Base-by-base conservation (phyloP, 208 protist species). In the Trypanosoma platydactyli region DNA sequence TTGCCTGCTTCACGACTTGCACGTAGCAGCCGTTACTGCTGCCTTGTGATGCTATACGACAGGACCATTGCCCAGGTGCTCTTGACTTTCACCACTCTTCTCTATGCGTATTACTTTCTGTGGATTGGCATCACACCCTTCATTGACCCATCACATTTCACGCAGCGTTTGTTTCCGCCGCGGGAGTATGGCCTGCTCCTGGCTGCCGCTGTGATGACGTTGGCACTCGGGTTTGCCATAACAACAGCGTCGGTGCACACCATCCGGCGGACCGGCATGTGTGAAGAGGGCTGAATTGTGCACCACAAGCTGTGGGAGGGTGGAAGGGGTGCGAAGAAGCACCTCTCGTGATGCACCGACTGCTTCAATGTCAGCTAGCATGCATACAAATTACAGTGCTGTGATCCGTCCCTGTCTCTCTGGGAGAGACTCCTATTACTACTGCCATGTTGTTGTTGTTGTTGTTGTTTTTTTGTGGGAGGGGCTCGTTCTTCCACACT, bases 41-140 rank as follows among this genome's bases (percentile, higher is more conserved):
- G 53, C 56, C 4, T 35, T n/a, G 33, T 18, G 7, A 89, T 91
- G 84, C 60, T 94, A 59, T 77, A 81, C 2, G 89, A 95, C 67
- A 63, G 83, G 1, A 76, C 77, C n/a, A 79, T 95, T 50, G 89
- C 86, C 44, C 71, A 62, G 54, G 29, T 84, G 45, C 61, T 88
- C 30, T 68, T 92, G 4, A 56, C 57, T 12, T 33, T 83, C 41
- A 81, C 64, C 46, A 91, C 83, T 24, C 38, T 64, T 48, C 71
- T 86, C 58, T 85, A 89, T 33, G 38, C 82, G 20, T 95, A 95
- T 73, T 95, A 88, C 60, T 44, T 91, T 18, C 1, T 90, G 5
- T 95, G 89, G 87, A 88, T 95, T n/a, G 82, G 73, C 7, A 59
- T 92, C 13, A 93, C 84, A 61, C 89, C 89, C 1, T 91, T 92